These are phyloP conservation scores for Balansia obtecta DNA, from an alignment of 2,329 filamentous ascomycete genomes.

Conservation along the genomic window DNA sequence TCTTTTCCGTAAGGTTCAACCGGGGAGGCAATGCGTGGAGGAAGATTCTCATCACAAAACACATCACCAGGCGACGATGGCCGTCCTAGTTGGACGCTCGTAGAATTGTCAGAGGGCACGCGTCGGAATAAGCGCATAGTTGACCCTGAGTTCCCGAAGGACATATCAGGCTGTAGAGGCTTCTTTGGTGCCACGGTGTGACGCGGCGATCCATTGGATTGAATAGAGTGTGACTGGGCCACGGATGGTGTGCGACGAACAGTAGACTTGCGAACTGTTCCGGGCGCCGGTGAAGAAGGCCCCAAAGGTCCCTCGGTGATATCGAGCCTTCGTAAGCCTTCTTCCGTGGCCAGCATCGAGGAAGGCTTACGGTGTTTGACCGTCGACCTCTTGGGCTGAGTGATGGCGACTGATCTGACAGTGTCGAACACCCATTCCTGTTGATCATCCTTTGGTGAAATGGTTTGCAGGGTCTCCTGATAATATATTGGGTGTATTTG, in stretches of 20 bases:
- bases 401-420: conserved; percentile 53
- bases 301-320: conserved; percentile 49
- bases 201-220: conserved; percentile 30
- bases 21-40: conserved; percentile 31
- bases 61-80: conserved; percentile 27
- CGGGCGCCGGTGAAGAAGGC: conserved; percentile 37
- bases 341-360: conserved; percentile 44
- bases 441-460: conserved; percentile 53
- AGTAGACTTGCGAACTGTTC: conserved; percentile 50
- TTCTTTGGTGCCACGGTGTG: conserved; percentile 46
- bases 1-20: conserved; percentile 62
- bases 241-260: conserved; percentile 35
- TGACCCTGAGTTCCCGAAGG: conserved; percentile 85
- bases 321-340: conserved; percentile 47
- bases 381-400: conserved; percentile 37
- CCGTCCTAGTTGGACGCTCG: conserved; percentile 25
- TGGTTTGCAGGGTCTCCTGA: conserved; percentile 74
- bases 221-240: conserved; percentile 20
- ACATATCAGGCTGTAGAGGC: conserved; percentile 79
- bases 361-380: conserved; percentile 43
- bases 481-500: conserved; percentile 72
- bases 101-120: conserved; percentile 58
- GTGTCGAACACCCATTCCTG: conserved; percentile 97
- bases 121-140: conserved; percentile 86
- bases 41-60: conserved; percentile 51